Base-by-base conservation (phyloP, 495 filamentous ascomycete genomes). In the Penicillium taxi region DNA sequence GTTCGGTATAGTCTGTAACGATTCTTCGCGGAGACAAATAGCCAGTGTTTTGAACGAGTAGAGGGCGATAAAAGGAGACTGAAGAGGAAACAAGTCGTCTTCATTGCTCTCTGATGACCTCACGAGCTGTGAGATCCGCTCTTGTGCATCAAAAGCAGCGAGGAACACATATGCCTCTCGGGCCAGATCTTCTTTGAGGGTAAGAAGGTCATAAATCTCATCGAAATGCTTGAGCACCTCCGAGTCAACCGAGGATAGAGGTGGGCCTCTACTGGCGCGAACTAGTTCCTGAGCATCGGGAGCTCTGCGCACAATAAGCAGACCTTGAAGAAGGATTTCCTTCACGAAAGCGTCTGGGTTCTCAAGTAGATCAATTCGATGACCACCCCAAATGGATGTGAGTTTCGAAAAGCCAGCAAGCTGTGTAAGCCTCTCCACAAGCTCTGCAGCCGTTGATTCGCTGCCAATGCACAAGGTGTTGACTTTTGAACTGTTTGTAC, bases 151-250 rank as follows among this genome's bases (percentile, higher is more conserved):
- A 32, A 93, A 85, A 6, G 77, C 73, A 17, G 75, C 59, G 25
- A 94, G 66, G 37, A 94, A 89, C 33, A 75, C 66, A 52, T 77
- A 86, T 6, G 88, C 81, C 78, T 84, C 44, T 20, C 71, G 65
- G n/a, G 82, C 78, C 11, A 91, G 60, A 26, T 69, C 70, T 41
- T 86, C 84, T 26, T 84, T 73, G 54, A 91, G 76, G 34, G 75
- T 75, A 24, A 98, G 72, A 47, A 90, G 79, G 12, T 77, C 73
- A 67, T 90, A 94, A 6, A 98, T 61, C 37, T 89, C 78, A 36
- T 86, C 75, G 53, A 95, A 94, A 58, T 94, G 85, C 38, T 80
- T 75, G 37, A 94, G 59, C 14, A 96, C 78, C 42, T 89, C 84
- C 9, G 69, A 64, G 44, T 94, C 84, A 6, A 89, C 68, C 9